Evolutionary conservation across 495 filamentous ascomycete species (phyloP).

Genomic region (Umbilicaria muhlenbergii): DNA sequence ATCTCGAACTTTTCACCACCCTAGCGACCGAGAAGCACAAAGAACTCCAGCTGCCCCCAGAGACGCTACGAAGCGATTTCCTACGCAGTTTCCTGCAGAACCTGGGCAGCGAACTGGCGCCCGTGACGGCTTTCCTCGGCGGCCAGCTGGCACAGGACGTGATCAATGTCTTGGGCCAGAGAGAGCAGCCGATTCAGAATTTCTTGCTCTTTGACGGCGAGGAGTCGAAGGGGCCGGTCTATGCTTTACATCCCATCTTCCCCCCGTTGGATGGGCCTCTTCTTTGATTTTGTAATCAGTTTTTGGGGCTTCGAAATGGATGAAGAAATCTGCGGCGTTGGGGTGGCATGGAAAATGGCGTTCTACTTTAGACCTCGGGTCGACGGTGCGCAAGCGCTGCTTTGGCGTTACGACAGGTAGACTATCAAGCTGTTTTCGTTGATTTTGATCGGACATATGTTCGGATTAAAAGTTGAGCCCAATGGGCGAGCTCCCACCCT

Average conservation of each 20-base stretch:
- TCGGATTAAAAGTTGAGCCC: too few relatives aligned
- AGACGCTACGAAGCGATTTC: constrained; percentile 61
- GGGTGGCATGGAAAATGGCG: too few relatives aligned
- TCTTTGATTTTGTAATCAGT: too few relatives aligned
- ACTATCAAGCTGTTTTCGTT: too few relatives aligned
- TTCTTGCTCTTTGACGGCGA: constrained; percentile 84
- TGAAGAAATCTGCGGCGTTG: too few relatives aligned
- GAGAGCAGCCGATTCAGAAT: constrained; percentile 92
- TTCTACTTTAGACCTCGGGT: too few relatives aligned
- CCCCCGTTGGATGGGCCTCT: constrained; percentile 15
- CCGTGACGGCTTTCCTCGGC: constrained; percentile 79
- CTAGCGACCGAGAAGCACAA: constrained; percentile 61
- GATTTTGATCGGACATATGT: too few relatives aligned
- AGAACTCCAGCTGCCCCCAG: constrained; percentile 58
- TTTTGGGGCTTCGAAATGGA: too few relatives aligned
- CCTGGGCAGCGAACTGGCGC: constrained; percentile 63
- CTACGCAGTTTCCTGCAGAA: constrained; percentile 74
- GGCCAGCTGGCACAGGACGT: constrained; percentile 88
- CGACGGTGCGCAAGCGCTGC: too few relatives aligned
- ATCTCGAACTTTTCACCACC: constrained; percentile 56
- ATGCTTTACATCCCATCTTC: constrained; percentile 63
- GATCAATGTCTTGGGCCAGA: constrained; percentile 81
- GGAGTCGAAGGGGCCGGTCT: constrained; percentile 57
- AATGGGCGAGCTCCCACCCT: too few relatives aligned
- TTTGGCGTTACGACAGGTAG: too few relatives aligned